Conservation (phyloP, 768 basidiomycete species). For the Trametes coccinea region DNA sequence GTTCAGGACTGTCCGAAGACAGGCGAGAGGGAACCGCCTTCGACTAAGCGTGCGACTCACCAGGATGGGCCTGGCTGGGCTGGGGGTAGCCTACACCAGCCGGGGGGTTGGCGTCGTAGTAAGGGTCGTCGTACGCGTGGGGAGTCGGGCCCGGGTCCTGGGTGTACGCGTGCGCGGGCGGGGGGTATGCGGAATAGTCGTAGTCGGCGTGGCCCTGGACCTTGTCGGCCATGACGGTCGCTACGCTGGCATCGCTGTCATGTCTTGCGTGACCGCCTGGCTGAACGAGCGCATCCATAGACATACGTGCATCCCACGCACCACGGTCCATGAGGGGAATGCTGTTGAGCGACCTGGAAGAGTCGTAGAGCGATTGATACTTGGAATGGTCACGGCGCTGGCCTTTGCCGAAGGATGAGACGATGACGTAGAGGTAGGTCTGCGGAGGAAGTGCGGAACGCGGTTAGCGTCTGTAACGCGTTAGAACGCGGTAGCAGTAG, state of each 20-base stretch:
- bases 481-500: conserved; percentile 14
- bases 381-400: conserved; percentile 82
- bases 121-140: conserved; percentile 29
- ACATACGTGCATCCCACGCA: conserved; percentile 68
- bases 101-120: conserved; percentile 21
- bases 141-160: conserved; percentile 44
- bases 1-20: conserved; percentile 30
- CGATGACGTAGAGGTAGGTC: conserved; percentile 50
- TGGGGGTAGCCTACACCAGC: conserved; percentile 39
- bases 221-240: conserved; percentile 55
- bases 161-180: conserved; percentile 38
- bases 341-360: conserved; percentile 55
- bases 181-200: conserved; percentile 24
- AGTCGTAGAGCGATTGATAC: conserved; percentile 72
- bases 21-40: conserved; percentile 19
- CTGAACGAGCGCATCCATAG: conserved; percentile 39
- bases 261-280: conserved; percentile 39
- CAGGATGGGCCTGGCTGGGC: conserved; percentile 46
- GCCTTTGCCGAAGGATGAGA: conserved; percentile 64
- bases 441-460: conserved; percentile 30
- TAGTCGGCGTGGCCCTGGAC: conserved; percentile 30
- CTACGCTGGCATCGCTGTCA: conserved; percentile 53
- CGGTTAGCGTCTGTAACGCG: neutral
- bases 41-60: conserved; percentile 39
- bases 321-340: conserved; percentile 67